phyloP scores from a whole-genome alignment of 2,329 filamentous ascomycete species.

The Aureobasidium sp. region DNA sequence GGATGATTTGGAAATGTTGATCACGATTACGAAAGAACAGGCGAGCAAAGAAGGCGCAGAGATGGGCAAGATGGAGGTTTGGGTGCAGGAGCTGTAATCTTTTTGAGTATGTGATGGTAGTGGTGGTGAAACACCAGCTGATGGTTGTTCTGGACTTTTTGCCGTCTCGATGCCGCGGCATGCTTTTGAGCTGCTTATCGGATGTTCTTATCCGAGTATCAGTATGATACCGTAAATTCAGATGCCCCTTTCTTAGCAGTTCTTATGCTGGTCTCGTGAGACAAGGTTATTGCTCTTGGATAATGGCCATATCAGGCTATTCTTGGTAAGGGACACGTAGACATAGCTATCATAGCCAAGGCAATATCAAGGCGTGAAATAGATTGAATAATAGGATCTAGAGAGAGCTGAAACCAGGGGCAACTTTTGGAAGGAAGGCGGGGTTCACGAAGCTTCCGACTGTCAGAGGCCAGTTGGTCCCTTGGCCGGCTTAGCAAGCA shows the following conservation, averaged over 20 bases:
- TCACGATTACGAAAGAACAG: constrained; percentile 54
- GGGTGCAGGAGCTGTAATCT: constrained; percentile 5
- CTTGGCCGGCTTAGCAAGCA: constrained; percentile 6
- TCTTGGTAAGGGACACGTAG: not conserved
- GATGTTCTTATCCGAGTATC: not conserved
- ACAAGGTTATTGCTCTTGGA: not conserved
- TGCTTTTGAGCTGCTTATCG: not conserved
- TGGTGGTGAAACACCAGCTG: not conserved
- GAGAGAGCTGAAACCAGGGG: constrained; percentile 3
- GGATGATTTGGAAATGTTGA: constrained; percentile 86
- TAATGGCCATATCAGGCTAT: not conserved
- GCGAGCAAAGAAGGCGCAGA: constrained; percentile 47
- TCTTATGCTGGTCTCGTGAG: not conserved
- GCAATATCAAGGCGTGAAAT: not conserved
- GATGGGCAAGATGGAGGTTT: constrained; percentile 19
- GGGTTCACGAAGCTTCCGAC: not conserved
- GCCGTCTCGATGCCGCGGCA: not conserved
- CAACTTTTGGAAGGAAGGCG: not conserved
- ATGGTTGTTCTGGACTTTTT: not conserved
- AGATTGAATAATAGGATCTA: not conserved
- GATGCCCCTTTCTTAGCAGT: not conserved
- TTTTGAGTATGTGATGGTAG: not conserved
- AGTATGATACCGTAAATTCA: not conserved
- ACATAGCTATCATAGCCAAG: not conserved
- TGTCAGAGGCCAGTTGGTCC: not conserved